Percentiles rank a stretch among this genome's conserved stretches.
These are phyloP conservation scores for Samsoniella hepiali DNA, from an alignment of 2,329 filamentous ascomycete species.

Conservation along the genomic window DNA sequence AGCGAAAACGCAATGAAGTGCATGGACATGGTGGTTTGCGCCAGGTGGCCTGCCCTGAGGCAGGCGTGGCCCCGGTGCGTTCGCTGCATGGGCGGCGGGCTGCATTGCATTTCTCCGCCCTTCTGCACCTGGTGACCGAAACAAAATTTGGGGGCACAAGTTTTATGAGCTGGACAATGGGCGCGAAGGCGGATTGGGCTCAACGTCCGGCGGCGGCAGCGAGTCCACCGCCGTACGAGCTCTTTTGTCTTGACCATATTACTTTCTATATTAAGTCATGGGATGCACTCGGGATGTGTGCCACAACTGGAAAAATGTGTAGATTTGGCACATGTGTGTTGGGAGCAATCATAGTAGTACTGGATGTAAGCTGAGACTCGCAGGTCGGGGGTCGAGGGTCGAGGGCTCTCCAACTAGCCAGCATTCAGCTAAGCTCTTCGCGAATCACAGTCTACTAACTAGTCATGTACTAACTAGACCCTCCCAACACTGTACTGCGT, in stretches of 20 bases:
- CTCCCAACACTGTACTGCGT: no score
- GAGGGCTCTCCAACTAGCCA: no score
- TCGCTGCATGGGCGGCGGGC: not conserved
- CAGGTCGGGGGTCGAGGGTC: not conserved
- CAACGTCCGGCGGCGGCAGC: not conserved
- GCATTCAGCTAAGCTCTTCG: no score
- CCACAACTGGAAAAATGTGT: no score
- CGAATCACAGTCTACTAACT: no score
- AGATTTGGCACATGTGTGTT: not conserved
- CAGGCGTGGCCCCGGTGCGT: not conserved
- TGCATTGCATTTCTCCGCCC: no score
- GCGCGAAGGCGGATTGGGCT: not conserved
- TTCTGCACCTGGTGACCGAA: no score
- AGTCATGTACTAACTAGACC: no score
- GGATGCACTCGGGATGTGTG: not conserved
- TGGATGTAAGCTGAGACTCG: not conserved
- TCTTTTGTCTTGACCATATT: not conserved
- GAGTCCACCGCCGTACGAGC: not conserved
- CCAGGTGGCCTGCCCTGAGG: not conserved
- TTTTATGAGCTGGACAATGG: no score
- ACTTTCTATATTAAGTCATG: not conserved
- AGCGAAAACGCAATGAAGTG: not conserved
- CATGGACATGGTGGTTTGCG: slow-evolving; percentile 2
- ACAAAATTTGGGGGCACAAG: not conserved
- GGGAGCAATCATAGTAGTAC: not conserved